Percentiles rank a stretch among this genome's conserved stretches.
Evolutionary conservation across 768 basidiomycete species (phyloP).

Genomic region (Megacollybia marginata): DNA sequence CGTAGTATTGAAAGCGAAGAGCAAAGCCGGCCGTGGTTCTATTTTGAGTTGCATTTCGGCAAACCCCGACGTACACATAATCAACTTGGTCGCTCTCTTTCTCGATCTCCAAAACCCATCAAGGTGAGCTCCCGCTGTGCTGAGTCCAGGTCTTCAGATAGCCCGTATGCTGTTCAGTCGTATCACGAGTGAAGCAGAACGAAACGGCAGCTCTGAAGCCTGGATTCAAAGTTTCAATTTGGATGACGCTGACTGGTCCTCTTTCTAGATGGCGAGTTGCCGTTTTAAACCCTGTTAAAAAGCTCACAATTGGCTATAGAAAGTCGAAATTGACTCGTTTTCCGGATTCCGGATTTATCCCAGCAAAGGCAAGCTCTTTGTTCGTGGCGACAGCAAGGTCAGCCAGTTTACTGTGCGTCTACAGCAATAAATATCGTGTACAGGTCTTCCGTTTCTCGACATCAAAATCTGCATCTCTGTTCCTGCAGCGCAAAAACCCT

Average conservation of each 20-base stretch:
- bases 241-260: not conserved
- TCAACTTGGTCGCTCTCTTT: too few species aligned
- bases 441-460: constrained; percentile 93
- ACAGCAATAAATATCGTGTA: not conserved
- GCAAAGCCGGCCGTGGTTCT: too few species aligned
- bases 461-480: constrained; percentile 93
- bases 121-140: too few species aligned
- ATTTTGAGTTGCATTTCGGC: too few species aligned
- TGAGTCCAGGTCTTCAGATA: too few species aligned
- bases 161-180: too few species aligned
- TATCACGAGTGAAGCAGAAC: too few species aligned
- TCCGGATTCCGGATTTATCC: constrained; percentile 98
- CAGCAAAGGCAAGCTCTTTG: constrained; percentile 91
- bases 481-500: constrained; percentile 99
- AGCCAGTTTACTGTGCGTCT: constrained; percentile 12
- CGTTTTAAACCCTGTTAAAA: not conserved
- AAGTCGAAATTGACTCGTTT: constrained; percentile 99
- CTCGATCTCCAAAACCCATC: too few species aligned
- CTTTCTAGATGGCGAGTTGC: constrained; percentile 14
- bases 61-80: too few species aligned
- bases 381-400: constrained; percentile 94
- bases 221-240: too few species aligned
- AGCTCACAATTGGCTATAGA: constrained; percentile 35
- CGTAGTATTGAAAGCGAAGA: too few species aligned
- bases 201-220: too few species aligned